These are phyloP conservation scores for Pinus albicaulis DNA, from an alignment of 75 land plant species.

Conservation along the genomic window DNA sequence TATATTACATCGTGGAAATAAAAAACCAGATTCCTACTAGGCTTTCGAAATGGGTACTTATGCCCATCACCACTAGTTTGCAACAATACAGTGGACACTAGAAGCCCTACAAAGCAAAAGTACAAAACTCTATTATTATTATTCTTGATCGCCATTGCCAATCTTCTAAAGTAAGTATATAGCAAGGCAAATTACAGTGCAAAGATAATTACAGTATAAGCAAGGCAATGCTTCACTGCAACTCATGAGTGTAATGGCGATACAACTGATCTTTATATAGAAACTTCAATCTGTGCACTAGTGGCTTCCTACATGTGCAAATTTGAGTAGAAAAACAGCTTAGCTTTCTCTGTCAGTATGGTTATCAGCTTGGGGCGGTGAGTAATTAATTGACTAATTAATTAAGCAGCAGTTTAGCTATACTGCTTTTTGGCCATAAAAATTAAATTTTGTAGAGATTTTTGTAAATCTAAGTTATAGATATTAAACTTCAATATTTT, in stretches of 20 bases:
- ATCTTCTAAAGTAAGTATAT: neutral
- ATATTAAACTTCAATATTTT: too few relatives aligned
- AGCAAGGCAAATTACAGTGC: too few relatives aligned
- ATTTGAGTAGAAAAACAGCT: neutral
- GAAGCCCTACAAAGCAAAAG: neutral
- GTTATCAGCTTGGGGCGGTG: too few relatives aligned
- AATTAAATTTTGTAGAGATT: too few relatives aligned
- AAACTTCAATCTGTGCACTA: neutral
- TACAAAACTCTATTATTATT: neutral
- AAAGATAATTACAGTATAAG: too few relatives aligned
- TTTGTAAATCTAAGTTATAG: too few relatives aligned
- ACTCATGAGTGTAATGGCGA: neutral
- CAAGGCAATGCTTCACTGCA: neutral
- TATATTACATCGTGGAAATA: conserved; percentile 59
- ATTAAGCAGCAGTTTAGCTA: too few relatives aligned
- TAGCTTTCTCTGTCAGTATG: too few relatives aligned
- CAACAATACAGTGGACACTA: neutral
- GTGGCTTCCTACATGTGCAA: neutral
- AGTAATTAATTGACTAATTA: too few relatives aligned
- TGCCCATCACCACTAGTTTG: neutral
- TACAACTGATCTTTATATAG: neutral
- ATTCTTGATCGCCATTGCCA: neutral
- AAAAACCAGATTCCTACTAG: conserved; percentile 36
- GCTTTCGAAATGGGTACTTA: conserved; percentile 4
- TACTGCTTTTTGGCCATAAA: too few relatives aligned